Conservation (phyloP, 2,329 filamentous ascomycete genomes). For the Chaetoscypha palmicola region DNA sequence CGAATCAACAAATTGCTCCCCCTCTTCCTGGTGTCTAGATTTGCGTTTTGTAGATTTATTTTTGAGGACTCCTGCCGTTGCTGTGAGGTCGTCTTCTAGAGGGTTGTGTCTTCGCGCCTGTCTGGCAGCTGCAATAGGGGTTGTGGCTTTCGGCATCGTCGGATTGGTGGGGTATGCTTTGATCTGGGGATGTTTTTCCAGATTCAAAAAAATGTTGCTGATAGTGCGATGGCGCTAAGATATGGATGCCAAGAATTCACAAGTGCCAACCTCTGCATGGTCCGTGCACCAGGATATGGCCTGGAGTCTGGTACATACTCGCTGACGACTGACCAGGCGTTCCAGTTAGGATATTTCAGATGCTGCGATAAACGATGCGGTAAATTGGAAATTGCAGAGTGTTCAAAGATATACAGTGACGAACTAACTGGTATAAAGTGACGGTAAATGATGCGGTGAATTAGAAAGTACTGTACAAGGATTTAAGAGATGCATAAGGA, state of each 20-base stretch:
- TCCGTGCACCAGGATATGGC: too few relatives aligned
- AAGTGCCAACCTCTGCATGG: not conserved
- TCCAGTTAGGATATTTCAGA: too few relatives aligned
- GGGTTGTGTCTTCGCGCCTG: conserved; percentile 74
- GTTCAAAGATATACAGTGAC: too few relatives aligned
- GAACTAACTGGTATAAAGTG: too few relatives aligned
- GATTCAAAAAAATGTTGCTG: conserved; percentile 8
- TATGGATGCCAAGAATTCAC: not conserved
- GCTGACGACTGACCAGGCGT: too few relatives aligned
- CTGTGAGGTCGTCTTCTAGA: conserved; percentile 77
- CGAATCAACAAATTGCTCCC: conserved; percentile 73
- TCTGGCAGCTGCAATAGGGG: conserved; percentile 47
- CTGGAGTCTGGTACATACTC: too few relatives aligned
- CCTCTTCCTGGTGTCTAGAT: conserved; percentile 50
- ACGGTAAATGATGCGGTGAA: too few relatives aligned
- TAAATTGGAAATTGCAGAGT: too few relatives aligned
- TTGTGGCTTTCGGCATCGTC: conserved; percentile 72
- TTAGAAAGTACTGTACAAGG: too few relatives aligned
- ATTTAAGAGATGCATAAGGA: too few relatives aligned
- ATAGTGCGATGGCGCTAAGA: conserved; percentile 10
- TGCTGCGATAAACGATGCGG: too few relatives aligned
- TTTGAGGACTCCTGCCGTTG: conserved; percentile 62
- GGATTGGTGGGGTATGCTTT: not conserved
- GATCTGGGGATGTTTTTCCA: not conserved
- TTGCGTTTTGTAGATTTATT: conserved; percentile 67